Evolutionary conservation across 768 basidiomycete species (phyloP).

Genomic region (Xerocomellus chrysenteron): DNA sequence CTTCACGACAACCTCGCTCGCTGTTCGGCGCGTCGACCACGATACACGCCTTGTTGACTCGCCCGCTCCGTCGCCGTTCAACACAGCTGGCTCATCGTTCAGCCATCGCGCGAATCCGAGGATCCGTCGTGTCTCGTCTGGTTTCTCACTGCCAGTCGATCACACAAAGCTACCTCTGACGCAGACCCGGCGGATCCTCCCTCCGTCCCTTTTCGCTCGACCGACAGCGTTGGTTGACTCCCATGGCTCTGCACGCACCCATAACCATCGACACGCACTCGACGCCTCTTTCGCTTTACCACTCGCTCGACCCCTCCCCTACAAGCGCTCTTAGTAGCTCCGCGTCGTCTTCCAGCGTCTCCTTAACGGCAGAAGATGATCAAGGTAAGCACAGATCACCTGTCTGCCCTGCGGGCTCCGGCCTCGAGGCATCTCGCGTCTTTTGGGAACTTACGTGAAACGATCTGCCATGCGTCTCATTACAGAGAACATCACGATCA

Average conservation of each 20-base stretch:
- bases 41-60: neutral
- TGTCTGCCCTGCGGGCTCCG: conserved; percentile 1
- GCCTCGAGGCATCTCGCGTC: conserved; percentile 24
- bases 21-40: conserved; percentile 14
- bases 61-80: neutral
- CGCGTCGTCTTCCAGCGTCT: conserved; percentile 48
- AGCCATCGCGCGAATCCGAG: conserved; percentile 23
- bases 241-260: conserved; percentile 27
- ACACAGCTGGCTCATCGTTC: conserved; percentile 4
- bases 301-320: conserved; percentile 33
- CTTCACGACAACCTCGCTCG: conserved; percentile 9
- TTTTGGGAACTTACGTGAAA: conserved; percentile 36
- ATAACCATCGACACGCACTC: conserved; percentile 20
- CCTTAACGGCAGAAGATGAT: conserved; percentile 59
- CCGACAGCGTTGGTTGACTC: neutral
- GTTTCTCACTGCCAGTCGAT: conserved; percentile 38
- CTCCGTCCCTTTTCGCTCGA: conserved; percentile 5
- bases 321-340: conserved; percentile 23
- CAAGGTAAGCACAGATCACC: conserved; percentile 44
- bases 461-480: conserved; percentile 27
- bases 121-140: conserved; percentile 52
- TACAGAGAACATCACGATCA: conserved; percentile 75
- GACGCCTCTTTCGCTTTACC: conserved; percentile 34
- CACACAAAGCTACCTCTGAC: conserved; percentile 40
- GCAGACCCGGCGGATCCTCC: conserved; percentile 57